Conservation (phyloP, 2,329 filamentous ascomycete species). For the Keithomyces neogunnii region DNA sequence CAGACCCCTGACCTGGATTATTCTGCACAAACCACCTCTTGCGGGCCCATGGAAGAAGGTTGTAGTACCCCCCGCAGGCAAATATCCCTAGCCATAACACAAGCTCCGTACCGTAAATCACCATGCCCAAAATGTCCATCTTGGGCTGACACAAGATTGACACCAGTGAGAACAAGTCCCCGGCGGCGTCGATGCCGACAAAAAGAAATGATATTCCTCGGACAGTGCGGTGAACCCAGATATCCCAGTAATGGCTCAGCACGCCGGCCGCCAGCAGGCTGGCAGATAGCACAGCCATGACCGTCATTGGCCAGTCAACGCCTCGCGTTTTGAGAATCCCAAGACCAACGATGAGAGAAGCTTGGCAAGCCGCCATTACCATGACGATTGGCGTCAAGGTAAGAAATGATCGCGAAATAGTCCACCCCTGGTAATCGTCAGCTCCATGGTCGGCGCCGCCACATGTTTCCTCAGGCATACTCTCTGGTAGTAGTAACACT, state of each 20-base stretch:
- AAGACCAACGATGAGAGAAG: constrained; percentile 49
- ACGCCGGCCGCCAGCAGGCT: constrained; percentile 57
- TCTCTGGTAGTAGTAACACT: constrained; percentile 34
- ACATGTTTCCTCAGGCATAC: constrained; percentile 29
- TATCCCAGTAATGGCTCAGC: constrained; percentile 60
- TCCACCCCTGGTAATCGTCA: constrained; percentile 38
- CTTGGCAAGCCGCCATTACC: constrained; percentile 51
- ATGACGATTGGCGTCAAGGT: constrained; percentile 42
- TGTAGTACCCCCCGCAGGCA: constrained; percentile 56
- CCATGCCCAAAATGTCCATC: constrained; percentile 52
- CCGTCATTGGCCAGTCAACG: constrained; percentile 51
- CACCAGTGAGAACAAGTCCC: constrained; percentile 58
- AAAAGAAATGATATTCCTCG: constrained; percentile 66
- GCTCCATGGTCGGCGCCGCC: constrained; percentile 6
- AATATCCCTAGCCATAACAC: constrained; percentile 60
- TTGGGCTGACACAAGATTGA: constrained; percentile 54
- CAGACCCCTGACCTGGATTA: not conserved
- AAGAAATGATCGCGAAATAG: constrained; percentile 35
- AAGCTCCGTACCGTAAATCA: constrained; percentile 60
- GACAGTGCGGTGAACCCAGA: constrained; percentile 56
- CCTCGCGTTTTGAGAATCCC: constrained; percentile 33
- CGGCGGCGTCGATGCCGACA: constrained; percentile 59
- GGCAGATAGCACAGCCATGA: constrained; percentile 61
- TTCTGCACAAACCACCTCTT: constrained; percentile 21
- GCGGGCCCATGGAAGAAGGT: constrained; percentile 49